phyloP scores from a whole-genome alignment of 768 basidiomycete genomes.

The Mycena epipterygia region DNA sequence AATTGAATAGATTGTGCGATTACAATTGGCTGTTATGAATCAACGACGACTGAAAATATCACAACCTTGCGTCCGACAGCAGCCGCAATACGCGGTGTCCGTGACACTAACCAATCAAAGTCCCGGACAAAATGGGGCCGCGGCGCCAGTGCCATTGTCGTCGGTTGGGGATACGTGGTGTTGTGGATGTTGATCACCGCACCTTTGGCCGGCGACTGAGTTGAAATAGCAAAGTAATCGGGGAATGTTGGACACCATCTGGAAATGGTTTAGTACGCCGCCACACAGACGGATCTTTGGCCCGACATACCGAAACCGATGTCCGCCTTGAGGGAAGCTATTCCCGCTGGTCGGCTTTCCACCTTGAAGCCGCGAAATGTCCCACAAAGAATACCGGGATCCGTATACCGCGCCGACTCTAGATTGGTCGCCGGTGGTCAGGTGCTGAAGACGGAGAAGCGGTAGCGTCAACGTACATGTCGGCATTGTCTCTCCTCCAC shows the following conservation, averaged over 20 bases:
- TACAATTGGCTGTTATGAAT: constrained; percentile 50
- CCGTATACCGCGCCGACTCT: constrained; percentile 86
- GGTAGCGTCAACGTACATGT: constrained; percentile 70
- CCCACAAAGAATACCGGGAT: constrained; percentile 82
- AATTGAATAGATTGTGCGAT: constrained; percentile 25
- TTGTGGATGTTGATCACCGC: constrained; percentile 82
- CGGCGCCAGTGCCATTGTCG: constrained; percentile 67
- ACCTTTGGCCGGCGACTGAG: constrained; percentile 68
- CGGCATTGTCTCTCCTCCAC: constrained; percentile 78
- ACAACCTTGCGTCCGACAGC: constrained; percentile 72
- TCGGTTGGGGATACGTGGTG: constrained; percentile 72
- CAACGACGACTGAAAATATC: constrained; percentile 76
- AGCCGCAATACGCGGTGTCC: constrained; percentile 77
- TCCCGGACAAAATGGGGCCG: constrained; percentile 77
- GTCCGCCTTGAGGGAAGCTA: constrained; percentile 76
- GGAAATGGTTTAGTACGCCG: constrained; percentile 21
- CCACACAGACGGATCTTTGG: background rate
- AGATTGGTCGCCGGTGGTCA: background rate
- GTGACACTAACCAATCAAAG: constrained; percentile 80
- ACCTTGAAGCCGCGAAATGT: constrained; percentile 77
- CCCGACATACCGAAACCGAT: constrained; percentile 72
- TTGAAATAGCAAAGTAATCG: constrained; percentile 84
- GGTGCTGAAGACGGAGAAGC: constrained; percentile 7
- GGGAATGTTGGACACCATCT: constrained; percentile 87
- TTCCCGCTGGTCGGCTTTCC: constrained; percentile 79